A percentile compares a stretch with the other conserved stretches of the same genome.
These are phyloP conservation scores for Rhizophagus sp. DNA, from an alignment of 192 early-diverging fungal species.

Conservation along the genomic window DNA sequence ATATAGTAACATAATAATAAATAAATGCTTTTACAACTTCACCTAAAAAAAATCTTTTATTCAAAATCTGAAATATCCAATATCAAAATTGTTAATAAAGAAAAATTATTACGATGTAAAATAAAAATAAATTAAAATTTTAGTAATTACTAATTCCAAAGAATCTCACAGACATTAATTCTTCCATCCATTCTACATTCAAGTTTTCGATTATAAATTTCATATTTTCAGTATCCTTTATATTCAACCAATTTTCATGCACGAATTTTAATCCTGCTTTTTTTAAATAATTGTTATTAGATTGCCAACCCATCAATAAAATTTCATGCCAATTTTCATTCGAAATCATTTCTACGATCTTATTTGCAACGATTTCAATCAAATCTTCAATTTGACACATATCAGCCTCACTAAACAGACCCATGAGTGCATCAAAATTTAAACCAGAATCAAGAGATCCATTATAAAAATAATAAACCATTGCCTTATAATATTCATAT, in stretches of 20 bases:
- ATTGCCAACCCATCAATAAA: neutral
- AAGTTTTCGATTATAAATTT: neutral
- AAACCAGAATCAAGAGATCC: neutral
- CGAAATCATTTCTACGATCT: neutral
- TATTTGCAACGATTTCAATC: neutral
- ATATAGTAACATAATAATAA: no score
- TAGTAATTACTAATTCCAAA: neutral
- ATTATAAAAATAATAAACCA: conserved; percentile 6
- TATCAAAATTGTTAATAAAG: no score
- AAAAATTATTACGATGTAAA: no score
- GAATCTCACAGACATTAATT: neutral
- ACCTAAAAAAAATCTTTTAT: no score
- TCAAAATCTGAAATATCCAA: no score
- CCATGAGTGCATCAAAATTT: neutral
- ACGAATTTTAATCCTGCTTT: neutral
- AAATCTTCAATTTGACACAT: neutral
- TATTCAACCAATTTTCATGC: neutral
- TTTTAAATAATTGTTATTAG: neutral
- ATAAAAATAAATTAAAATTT: no score
- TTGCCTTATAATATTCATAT: neutral
- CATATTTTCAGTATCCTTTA: neutral
- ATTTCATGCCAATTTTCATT: conserved; percentile 5
- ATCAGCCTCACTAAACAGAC: neutral
- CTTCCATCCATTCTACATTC: neutral
- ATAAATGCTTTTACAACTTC: no score